Conservation (phyloP, 2,329 filamentous ascomycete species). For the Penicillium nordicum region DNA sequence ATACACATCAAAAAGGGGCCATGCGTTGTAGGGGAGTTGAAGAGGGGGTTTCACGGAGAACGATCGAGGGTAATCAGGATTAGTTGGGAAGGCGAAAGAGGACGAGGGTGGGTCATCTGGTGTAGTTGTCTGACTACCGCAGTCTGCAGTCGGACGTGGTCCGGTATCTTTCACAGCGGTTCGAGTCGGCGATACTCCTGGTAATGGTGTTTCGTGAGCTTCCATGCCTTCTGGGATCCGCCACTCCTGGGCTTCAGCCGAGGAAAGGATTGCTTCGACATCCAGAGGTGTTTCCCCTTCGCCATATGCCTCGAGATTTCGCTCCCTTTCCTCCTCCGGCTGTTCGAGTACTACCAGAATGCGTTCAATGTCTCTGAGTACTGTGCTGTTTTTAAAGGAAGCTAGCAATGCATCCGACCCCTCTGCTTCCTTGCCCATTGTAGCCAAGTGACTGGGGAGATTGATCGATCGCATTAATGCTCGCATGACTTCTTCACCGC, state of each 20-base stretch:
- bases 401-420: constrained; percentile 58
- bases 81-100: neutral
- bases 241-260: constrained; percentile 34
- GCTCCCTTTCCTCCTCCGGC: constrained; percentile 39
- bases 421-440: constrained; percentile 40
- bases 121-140: constrained; percentile 24
- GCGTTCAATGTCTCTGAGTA: constrained; percentile 61
- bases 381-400: constrained; percentile 60
- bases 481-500: constrained; percentile 57
- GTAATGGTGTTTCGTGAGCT: constrained; percentile 17
- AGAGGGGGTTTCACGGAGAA: constrained; percentile 32
- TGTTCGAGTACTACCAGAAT: constrained; percentile 51
- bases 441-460: constrained; percentile 33
- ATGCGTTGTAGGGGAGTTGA: constrained; percentile 50
- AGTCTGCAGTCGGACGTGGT: constrained; percentile 24
- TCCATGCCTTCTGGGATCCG: constrained; percentile 29
- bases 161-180: constrained; percentile 12
- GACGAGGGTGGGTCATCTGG: constrained; percentile 3
- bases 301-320: constrained; percentile 21
- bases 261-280: constrained; percentile 29
- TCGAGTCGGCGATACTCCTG: constrained; percentile 27
- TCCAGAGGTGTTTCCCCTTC: constrained; percentile 31
- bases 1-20: constrained; percentile 65
- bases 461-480: constrained; percentile 51
- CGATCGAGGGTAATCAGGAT: constrained; percentile 8